Evolutionary conservation across 352 stramenopile species (phyloP), one percentile per base, ranked within the genome.

Genomic region (Thraustotheca clavata): DNA sequence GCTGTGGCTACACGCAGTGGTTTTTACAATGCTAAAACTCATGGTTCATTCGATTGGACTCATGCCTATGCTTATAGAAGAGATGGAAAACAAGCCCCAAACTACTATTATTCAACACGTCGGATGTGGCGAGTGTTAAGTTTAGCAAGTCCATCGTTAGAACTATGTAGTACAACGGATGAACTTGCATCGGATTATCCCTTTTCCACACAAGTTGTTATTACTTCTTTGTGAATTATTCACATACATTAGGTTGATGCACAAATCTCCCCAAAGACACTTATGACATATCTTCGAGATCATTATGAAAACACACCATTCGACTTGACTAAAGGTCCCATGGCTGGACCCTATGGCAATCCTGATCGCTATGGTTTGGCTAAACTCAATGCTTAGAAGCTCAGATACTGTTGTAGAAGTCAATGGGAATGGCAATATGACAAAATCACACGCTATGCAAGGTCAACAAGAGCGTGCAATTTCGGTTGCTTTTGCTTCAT

Each of bases 251-350:
- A 65, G 57, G 61, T 78, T 0, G 57, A 77, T 4, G 59, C 68
- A 5, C 63, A 55, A 29, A 60, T 98, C 18, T 85, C 76, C 4
- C 73, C 84, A 24, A 70, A 83, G 34, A 91, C 98, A 70, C 77
- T 98, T 34, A 95, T 97, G 78, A 70, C 77, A 27, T 93, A 96
- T 54, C 86, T 97, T 65, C 79, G 92, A 2, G 87, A 98, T 70
- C 91, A 97, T 71, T 98, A 98, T 63, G 86, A 97, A 72, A 89
- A 89, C 33, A 98, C 91, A 9, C 39, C 72, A 29, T 98, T 93
- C 68, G 85, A 96, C 59, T 90, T 96, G 76, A 95, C 80, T 0
- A 74, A 77, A 55, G 86, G 88, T 0, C 72, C 78, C 0, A 72
- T 79, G 31, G 81, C 73, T 29, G 94, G 94, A 9, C 89, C 94